A percentile compares a stretch with the other conserved stretches of the same genome.
These are phyloP conservation scores for Flueggea neowawraea DNA, from an alignment of 441 rosid genomes.

Conservation along the genomic window DNA sequence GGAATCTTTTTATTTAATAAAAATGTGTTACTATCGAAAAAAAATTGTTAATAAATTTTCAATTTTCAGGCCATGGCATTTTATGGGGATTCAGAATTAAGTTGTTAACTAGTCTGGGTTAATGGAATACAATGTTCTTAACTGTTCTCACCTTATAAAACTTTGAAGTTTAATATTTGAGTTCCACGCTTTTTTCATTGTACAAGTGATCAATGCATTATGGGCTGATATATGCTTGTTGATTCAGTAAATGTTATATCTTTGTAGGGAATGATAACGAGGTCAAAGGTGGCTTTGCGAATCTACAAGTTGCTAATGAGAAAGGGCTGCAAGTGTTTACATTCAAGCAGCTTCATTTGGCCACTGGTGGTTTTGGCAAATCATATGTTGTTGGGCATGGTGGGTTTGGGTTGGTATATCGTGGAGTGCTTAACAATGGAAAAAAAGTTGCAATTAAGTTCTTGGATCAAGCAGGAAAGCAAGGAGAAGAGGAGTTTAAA, in stretches of 20 bases:
- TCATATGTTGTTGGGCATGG: conserved; percentile 96
- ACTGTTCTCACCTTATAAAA: too few relatives aligned
- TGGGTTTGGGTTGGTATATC: conserved; percentile 83
- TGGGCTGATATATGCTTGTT: background rate
- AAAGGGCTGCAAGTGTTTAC: conserved; percentile 69
- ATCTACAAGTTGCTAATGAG: conserved; percentile 35
- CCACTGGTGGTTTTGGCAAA: conserved; percentile 86
- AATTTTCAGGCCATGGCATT: too few relatives aligned
- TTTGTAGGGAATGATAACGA: conserved; percentile 41
- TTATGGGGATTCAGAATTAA: too few relatives aligned
- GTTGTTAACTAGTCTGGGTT: too few relatives aligned
- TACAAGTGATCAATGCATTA: too few relatives aligned
- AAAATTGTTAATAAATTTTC: too few relatives aligned
- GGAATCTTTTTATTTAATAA: too few relatives aligned
- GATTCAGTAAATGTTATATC: conserved; percentile 5
- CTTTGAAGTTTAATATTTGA: too few relatives aligned
- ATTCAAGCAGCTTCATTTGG: conserved; percentile 84
- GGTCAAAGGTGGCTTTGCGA: conserved; percentile 38
- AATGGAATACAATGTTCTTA: too few relatives aligned
- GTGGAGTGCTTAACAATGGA: conserved; percentile 79
- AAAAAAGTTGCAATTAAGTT: conserved; percentile 87
- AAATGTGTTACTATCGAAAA: too few relatives aligned
- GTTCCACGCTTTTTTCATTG: too few relatives aligned
- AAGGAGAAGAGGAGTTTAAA: conserved; percentile 89
- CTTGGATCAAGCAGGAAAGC: conserved; percentile 89